phyloP scores from a whole-genome alignment of 1,284 basidiomycete genomes.

The Porodaedalea pini region DNA sequence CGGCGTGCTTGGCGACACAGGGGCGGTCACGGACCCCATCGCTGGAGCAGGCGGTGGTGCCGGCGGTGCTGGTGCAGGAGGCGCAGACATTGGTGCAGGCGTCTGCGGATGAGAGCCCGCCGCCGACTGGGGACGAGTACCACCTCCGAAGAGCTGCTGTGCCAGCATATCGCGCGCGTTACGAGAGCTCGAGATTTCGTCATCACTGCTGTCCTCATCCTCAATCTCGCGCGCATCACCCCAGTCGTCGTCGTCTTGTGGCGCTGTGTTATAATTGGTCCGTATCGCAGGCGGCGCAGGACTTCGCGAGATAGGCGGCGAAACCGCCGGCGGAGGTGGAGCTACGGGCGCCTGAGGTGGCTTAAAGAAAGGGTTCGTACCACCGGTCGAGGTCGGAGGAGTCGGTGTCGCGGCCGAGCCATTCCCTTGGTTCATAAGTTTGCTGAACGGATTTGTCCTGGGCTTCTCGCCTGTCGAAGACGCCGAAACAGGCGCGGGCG shows the following conservation, averaged over 20 bases:
- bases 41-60: slow-evolving; percentile 33
- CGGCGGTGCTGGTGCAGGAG: slow-evolving; percentile 34
- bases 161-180: slow-evolving; percentile 71
- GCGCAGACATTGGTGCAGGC: slow-evolving; percentile 37
- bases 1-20: slow-evolving; percentile 20
- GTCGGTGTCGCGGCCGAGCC: slow-evolving; percentile 28
- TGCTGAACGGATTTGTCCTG: slow-evolving; percentile 67
- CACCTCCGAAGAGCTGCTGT: slow-evolving; percentile 68
- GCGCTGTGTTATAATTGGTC: slow-evolving; percentile 58
- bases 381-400: slow-evolving; percentile 31
- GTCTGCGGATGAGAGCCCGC: slow-evolving; percentile 29
- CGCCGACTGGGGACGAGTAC: slow-evolving; percentile 48
- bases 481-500: slow-evolving; percentile 26
- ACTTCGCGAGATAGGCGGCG: slow-evolving; percentile 34
- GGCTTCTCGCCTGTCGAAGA: slow-evolving; percentile 37
- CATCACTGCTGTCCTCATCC: slow-evolving; percentile 73
- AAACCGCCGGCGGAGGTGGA: slow-evolving; percentile 24
- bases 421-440: slow-evolving; percentile 51
- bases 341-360: slow-evolving; percentile 26
- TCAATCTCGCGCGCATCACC: slow-evolving; percentile 77
- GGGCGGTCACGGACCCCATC: slow-evolving; percentile 26
- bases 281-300: slow-evolving; percentile 49
- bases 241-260: slow-evolving; percentile 72
- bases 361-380: slow-evolving; percentile 62
- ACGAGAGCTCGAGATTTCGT: slow-evolving; percentile 67